Evolutionary conservation across 192 early-diverging fungal genomes (phyloP).

Genomic region (Backusella westeae): DNA sequence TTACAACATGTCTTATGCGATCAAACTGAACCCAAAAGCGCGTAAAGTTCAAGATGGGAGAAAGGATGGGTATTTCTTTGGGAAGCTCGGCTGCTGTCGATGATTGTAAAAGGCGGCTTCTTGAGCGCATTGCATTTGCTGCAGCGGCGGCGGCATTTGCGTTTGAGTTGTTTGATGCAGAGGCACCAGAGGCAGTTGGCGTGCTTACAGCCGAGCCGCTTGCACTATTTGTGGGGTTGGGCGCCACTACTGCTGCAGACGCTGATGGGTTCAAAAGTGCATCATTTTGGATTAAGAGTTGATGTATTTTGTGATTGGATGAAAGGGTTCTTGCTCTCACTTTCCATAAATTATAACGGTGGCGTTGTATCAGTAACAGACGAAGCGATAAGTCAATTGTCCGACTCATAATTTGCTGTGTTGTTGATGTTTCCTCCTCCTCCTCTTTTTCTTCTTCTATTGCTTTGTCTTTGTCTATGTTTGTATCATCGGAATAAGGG

Average conservation of each 20-base stretch:
- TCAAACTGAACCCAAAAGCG: conserved; percentile 31
- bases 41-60: conserved; percentile 25
- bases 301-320: conserved; percentile 20
- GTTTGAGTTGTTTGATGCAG: background rate
- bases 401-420: conserved; percentile 10
- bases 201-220: background rate
- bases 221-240: background rate
- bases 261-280: background rate
- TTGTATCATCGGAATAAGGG: background rate
- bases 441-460: background rate
- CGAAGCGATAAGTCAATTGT: conserved; percentile 28
- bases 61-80: conserved; percentile 21
- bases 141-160: background rate
- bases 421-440: background rate
- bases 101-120: background rate
- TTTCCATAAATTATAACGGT: conserved; percentile 32
- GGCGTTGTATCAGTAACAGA: conserved; percentile 28
- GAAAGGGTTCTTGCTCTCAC: conserved; percentile 19
- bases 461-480: no score
- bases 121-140: background rate
- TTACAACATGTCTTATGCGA: conserved; percentile 27
- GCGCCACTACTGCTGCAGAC: background rate
- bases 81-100: background rate
- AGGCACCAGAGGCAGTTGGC: background rate
- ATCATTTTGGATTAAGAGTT: background rate